A percentile compares a stretch with the other conserved stretches of the same genome.
Conservation (phyloP, 108 stramenopile species). For the Cyclostephanos tholiformis region DNA sequence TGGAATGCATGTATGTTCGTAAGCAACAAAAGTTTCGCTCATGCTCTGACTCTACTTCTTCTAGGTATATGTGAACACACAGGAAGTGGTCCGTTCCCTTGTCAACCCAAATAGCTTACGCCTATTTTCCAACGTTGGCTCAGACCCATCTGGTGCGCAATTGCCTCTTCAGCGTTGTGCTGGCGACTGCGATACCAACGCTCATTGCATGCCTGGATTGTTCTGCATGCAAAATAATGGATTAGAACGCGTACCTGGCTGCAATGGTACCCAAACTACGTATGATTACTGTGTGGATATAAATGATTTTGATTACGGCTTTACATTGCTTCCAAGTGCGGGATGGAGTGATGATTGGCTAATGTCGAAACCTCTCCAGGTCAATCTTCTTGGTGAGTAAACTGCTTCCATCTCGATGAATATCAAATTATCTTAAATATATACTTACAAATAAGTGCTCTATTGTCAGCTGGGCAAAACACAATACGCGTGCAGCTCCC, state of each 20-base stretch:
- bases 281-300: conserved; percentile 41
- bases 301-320: conserved; percentile 23
- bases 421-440: background rate
- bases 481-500: conserved; percentile 23
- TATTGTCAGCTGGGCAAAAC: conserved; percentile 20
- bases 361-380: conserved; percentile 17
- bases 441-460: background rate
- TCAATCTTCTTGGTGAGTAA: conserved; percentile 13
- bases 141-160: background rate
- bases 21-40: background rate
- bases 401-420: background rate
- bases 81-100: background rate
- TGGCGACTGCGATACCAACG: conserved; percentile 40
- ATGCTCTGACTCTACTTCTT: background rate
- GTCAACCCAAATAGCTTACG: conserved; percentile 18
- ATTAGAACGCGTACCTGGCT: conserved; percentile 28
- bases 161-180: conserved; percentile 35
- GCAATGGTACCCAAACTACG: background rate
- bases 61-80: conserved; percentile 12
- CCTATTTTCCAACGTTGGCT: background rate
- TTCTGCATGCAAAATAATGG: conserved; percentile 23
- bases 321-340: conserved; percentile 29
- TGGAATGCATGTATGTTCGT: background rate
- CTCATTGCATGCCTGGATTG: conserved; percentile 33
- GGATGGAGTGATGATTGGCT: conserved; percentile 33